Percentiles rank a stretch among this genome's conserved stretches.
Evolutionary conservation across 106 monocot species (phyloP).

Genomic region (Dioscorea dumetorum): DNA sequence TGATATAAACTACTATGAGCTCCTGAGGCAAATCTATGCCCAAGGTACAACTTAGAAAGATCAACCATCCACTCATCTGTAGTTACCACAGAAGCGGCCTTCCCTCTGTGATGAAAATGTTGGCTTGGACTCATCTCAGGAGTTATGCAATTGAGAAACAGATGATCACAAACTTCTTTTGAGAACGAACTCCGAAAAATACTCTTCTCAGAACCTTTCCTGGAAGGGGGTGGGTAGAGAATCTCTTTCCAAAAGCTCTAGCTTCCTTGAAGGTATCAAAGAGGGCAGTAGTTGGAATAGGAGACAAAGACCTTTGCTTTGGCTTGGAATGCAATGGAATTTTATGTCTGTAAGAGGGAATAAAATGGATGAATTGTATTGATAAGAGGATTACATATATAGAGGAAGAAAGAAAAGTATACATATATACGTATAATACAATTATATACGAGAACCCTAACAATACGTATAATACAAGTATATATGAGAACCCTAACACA

Average conservation of each 20-base stretch:
- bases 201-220: constrained; percentile 13
- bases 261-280: constrained; percentile 54
- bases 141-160: not conserved
- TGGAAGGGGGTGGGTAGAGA: constrained; percentile 33
- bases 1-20: constrained; percentile 77
- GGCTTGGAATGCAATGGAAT: constrained; percentile 14
- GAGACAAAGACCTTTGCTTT: constrained; percentile 29
- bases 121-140: not conserved
- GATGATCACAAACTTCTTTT: not conserved
- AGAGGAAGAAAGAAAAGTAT: no score
- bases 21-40: constrained; percentile 71
- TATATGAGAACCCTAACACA: no score
- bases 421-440: no score
- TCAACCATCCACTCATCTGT: constrained; percentile 58
- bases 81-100: constrained; percentile 41
- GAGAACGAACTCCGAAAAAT: constrained; percentile 8
- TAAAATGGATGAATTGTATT: no score
- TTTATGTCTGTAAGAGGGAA: no score
- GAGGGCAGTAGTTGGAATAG: constrained; percentile 22
- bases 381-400: no score
- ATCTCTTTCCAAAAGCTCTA: constrained; percentile 31
- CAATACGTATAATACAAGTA: no score
- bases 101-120: constrained; percentile 17
- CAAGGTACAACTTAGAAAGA: constrained; percentile 61
- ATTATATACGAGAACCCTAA: no score